Percentiles rank a stretch among this genome's conserved stretches.
phyloP scores from a whole-genome alignment of 225 moss, liverwort and hornwort species.

The Pleurozium schreberi region DNA sequence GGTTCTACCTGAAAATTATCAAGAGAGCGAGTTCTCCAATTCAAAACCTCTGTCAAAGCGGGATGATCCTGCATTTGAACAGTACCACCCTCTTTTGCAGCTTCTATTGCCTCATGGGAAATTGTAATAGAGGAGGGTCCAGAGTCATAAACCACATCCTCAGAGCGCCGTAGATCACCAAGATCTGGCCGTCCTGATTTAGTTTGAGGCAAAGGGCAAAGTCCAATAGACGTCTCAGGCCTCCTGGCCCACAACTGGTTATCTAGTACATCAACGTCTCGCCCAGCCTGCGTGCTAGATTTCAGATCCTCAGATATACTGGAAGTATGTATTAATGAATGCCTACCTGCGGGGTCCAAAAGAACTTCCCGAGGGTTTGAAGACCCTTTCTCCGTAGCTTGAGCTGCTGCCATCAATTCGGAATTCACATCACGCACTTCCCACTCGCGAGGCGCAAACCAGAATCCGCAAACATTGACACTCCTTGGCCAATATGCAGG shows the following conservation, averaged over 20 bases:
- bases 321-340: not conserved
- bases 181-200: not conserved
- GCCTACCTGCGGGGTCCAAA: not conserved
- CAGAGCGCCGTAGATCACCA: not conserved
- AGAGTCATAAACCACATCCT: not conserved
- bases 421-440: slow-evolving; percentile 14
- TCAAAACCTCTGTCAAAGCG: not conserved
- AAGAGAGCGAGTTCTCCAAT: not conserved
- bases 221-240: too few species aligned
- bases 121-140: not conserved
- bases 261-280: not conserved
- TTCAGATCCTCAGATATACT: not conserved
- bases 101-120: not conserved
- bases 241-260: not conserved
- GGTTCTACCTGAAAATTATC: not conserved
- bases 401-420: not conserved
- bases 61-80: not conserved
- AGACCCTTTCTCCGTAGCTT: not conserved
- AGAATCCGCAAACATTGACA: slow-evolving; percentile 80
- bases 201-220: not conserved
- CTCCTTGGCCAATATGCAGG: slow-evolving; percentile 82
- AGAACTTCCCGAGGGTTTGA: not conserved
- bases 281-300: not conserved
- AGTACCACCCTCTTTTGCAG: not conserved
- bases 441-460: slow-evolving; percentile 80